These are phyloP conservation scores for Cyclospora cayetanensis DNA, from an alignment of 169 alveolate genomes.

Conservation along the genomic window DNA sequence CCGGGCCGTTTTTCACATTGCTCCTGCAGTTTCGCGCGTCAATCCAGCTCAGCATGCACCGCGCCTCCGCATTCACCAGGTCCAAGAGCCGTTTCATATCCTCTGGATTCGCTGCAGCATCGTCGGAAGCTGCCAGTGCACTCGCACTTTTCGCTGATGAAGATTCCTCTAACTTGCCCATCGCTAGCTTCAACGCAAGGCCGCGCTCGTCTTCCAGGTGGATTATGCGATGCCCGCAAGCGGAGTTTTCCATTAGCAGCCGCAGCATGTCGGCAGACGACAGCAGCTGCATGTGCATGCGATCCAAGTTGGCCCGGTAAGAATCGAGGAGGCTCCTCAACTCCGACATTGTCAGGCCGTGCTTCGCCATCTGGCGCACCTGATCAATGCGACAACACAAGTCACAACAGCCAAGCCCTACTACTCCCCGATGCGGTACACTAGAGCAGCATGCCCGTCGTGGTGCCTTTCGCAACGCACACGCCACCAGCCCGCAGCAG, in stretches of 20 bases:
- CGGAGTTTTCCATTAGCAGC: conserved; percentile 67
- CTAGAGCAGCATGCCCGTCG: no score
- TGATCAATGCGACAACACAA: neutral
- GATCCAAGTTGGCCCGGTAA: conserved; percentile 50
- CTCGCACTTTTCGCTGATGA: neutral
- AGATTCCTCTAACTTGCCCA: neutral
- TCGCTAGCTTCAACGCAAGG: conserved; percentile 56
- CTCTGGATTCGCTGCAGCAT: neutral
- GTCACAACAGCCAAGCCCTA: neutral
- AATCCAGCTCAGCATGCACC: conserved; percentile 55
- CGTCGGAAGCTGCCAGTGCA: neutral
- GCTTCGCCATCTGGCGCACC: conserved; percentile 67
- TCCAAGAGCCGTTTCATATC: conserved; percentile 20
- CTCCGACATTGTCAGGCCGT: conserved; percentile 63
- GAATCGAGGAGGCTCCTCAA: conserved; percentile 31
- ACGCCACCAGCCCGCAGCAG: no score
- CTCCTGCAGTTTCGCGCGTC: neutral
- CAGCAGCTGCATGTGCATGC: conserved; percentile 62
- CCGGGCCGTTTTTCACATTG: conserved; percentile 34
- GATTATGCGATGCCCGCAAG: conserved; percentile 57
- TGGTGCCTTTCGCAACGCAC: no score
- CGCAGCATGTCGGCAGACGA: conserved; percentile 68
- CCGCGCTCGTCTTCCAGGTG: conserved; percentile 69
- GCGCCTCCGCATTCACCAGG: conserved; percentile 51
- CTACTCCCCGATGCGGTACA: no score